phyloP scores from a whole-genome alignment of 352 stramenopile genomes.

The Thraustochytrium sp. region DNA sequence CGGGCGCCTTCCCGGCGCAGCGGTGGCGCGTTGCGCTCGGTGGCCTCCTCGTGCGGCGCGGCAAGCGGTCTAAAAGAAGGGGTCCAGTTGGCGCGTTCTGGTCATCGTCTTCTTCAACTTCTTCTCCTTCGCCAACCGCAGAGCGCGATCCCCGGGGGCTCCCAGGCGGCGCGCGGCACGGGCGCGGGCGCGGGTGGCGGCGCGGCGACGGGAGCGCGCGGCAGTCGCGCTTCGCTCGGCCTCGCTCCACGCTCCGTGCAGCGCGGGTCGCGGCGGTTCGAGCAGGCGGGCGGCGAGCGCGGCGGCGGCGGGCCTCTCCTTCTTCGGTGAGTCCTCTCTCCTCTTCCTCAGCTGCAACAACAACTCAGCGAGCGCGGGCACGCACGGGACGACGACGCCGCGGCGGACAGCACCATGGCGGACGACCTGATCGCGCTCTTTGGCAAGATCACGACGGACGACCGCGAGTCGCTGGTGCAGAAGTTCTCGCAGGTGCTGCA shows the following conservation, averaged over 20 bases:
- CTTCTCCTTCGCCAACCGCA: not conserved
- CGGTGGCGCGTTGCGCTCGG: not conserved
- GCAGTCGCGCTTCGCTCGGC: too few relatives aligned
- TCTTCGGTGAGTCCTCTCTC: not conserved
- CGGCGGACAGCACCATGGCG: constrained; percentile 1
- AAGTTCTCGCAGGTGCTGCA: constrained; percentile 29
- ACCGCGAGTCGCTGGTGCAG: constrained; percentile 19
- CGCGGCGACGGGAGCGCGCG: too few relatives aligned
- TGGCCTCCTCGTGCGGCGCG: not conserved
- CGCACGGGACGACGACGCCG: not conserved
- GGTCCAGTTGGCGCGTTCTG: not conserved
- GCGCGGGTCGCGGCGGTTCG: too few relatives aligned
- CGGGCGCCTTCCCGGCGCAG: too few relatives aligned
- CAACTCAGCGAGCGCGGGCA: not conserved
- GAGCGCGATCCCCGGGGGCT: too few relatives aligned
- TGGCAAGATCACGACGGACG: constrained; percentile 39
- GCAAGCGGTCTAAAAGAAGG: not conserved
- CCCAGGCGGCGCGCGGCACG: too few relatives aligned
- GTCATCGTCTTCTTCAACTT: not conserved
- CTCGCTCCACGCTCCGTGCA: too few relatives aligned
- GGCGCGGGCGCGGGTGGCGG: too few relatives aligned
- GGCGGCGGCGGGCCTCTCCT: too few relatives aligned
- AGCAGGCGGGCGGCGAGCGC: too few relatives aligned
- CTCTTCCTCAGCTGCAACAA: not conserved
- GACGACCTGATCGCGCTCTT: constrained; percentile 41